A percentile compares a stretch with the other conserved stretches of the same genome.
These are phyloP conservation scores for Clathrospora elynae DNA, from an alignment of 2,329 filamentous ascomycete genomes.

Conservation along the genomic window DNA sequence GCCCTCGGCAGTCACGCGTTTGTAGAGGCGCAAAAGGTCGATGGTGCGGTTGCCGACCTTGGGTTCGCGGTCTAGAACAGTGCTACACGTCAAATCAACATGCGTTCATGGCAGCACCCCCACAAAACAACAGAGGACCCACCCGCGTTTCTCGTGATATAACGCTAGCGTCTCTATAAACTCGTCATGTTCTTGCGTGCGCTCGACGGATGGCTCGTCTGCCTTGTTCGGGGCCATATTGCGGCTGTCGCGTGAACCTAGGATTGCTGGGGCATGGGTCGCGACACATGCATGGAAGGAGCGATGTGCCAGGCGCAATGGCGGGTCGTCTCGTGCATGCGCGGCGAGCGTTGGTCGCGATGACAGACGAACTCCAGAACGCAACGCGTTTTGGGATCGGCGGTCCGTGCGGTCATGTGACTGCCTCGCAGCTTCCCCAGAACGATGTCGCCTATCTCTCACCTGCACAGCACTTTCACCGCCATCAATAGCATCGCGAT, in stretches of 20 bases:
- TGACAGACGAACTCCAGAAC: constrained; percentile 41
- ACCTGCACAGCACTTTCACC: neutral
- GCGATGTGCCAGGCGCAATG: constrained; percentile 31
- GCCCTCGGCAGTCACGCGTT: constrained; percentile 74
- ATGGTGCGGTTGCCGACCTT: constrained; percentile 78
- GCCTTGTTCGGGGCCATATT: constrained; percentile 53
- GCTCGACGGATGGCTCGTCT: constrained; percentile 55
- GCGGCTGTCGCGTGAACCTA: constrained; percentile 44
- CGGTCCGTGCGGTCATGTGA: constrained; percentile 30
- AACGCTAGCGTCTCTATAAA: constrained; percentile 75
- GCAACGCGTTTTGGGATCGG: constrained; percentile 25
- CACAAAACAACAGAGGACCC: constrained; percentile 31
- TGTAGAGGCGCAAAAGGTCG: constrained; percentile 79
- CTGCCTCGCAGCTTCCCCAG: constrained; percentile 22
- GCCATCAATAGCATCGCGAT: neutral
- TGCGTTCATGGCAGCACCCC: constrained; percentile 28
- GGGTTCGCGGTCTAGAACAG: constrained; percentile 76
- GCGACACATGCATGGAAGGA: constrained; percentile 29
- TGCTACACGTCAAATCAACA: constrained; percentile 53
- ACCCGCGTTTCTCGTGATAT: constrained; percentile 80
- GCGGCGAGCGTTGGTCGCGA: constrained; percentile 41
- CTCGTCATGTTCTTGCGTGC: constrained; percentile 70
- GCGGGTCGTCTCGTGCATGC: constrained; percentile 30
- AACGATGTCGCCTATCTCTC: neutral
- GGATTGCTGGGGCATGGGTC: constrained; percentile 18